phyloP scores from a whole-genome alignment of 1,139 yeast species.

The Komagataea norvegica region DNA sequence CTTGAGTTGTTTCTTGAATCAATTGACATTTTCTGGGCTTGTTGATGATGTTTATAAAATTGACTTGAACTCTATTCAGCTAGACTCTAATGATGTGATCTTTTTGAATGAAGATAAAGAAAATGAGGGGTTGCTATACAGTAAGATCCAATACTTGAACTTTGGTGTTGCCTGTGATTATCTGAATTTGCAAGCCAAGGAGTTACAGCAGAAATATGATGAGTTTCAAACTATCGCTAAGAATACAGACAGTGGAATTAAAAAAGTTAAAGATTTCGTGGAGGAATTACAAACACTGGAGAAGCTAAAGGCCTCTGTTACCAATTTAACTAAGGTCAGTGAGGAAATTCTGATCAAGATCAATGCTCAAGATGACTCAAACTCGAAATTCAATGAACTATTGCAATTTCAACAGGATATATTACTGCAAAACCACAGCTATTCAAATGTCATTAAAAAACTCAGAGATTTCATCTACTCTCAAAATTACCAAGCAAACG shows the following conservation, averaged over 20 bases:
- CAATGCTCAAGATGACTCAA: conserved; percentile 24
- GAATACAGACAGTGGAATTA: conserved; percentile 23
- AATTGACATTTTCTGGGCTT: conserved; percentile 78
- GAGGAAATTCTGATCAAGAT: conserved; percentile 60
- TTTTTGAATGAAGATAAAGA: conserved; percentile 18
- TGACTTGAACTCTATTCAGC: conserved; percentile 42
- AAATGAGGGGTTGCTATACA: conserved; percentile 9
- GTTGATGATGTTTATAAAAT: conserved; percentile 66
- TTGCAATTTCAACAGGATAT: conserved; percentile 74
- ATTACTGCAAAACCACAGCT: conserved; percentile 51
- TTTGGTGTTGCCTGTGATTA: conserved; percentile 77
- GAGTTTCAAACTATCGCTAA: conserved; percentile 51
- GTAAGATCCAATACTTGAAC: conserved; percentile 46
- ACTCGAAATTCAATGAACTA: conserved; percentile 45
- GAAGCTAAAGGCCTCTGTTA: conserved; percentile 59
- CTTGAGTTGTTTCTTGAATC: conserved; percentile 66
- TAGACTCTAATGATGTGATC: conserved; percentile 27
- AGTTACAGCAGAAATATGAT: conserved; percentile 66
- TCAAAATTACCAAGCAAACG: conserved; percentile 33
- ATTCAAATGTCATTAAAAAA: conserved; percentile 45
- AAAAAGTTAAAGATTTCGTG: conserved; percentile 67
- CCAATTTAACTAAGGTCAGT: conserved; percentile 72
- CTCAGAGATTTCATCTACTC: conserved; percentile 47
- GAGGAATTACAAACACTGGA: conserved; percentile 66
- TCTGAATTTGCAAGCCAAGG: conserved; percentile 65